phyloP scores from a whole-genome alignment of 2,329 filamentous ascomycete genomes.

The Phaeosphaeriaceae sp. region DNA sequence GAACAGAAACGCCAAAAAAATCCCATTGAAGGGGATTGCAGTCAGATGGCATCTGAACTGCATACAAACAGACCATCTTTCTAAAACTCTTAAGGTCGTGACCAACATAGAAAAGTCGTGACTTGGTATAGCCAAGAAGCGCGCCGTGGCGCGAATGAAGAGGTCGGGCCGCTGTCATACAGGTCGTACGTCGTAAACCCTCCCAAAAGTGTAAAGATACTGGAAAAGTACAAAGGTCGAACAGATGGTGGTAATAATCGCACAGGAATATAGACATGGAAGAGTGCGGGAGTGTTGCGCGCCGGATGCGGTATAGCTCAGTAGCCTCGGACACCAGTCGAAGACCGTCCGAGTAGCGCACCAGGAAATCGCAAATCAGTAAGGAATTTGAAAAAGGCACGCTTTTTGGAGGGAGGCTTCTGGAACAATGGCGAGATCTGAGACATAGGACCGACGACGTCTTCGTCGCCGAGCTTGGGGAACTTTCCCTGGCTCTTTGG shows the following conservation, averaged over 20 bases:
- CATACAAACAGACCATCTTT: constrained; percentile 22
- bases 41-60: constrained; percentile 17
- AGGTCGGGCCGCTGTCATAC: constrained; percentile 41
- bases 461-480: constrained; percentile 84
- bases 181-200: constrained; percentile 48
- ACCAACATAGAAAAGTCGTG: constrained; percentile 29
- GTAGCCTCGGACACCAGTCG: constrained; percentile 34
- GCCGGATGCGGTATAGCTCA: constrained; percentile 14
- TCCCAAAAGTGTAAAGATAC: constrained; percentile 40
- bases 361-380: constrained; percentile 46
- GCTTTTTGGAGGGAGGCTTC: constrained; percentile 45
- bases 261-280: constrained; percentile 41
- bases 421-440: constrained; percentile 51
- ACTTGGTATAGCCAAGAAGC: constrained; percentile 1
- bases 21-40: constrained; percentile 30
- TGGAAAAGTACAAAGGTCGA: constrained; percentile 25
- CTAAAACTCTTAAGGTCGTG: constrained; percentile 44
- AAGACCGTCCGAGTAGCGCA: constrained; percentile 40
- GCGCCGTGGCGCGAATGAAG: constrained; percentile 40
- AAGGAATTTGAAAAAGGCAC: constrained; percentile 48
- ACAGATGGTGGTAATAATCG: constrained; percentile 19
- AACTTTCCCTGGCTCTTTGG: constrained; percentile 78
- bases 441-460: constrained; percentile 93
- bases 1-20: constrained; percentile 22
- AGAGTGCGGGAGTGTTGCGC: constrained; percentile 11